These are phyloP conservation scores for Crithidia acanthocephali DNA, from an alignment of 208 protist species.

Conservation along the genomic window DNA sequence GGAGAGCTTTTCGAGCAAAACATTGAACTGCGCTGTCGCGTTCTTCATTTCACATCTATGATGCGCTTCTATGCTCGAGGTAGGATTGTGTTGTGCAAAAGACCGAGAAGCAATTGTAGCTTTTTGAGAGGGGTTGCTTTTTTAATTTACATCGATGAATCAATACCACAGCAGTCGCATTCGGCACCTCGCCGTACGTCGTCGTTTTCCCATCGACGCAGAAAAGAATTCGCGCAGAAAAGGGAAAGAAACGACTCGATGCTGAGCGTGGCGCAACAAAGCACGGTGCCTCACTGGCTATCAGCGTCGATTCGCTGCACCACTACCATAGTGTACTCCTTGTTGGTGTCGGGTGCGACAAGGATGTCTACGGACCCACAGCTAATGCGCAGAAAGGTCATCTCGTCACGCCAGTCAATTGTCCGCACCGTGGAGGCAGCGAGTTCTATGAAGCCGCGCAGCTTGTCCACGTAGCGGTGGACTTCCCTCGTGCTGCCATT, in stretches of 20 bases:
- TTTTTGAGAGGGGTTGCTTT: no score
- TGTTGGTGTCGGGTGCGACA: constrained; percentile 77
- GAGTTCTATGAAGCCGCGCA: constrained; percentile 70
- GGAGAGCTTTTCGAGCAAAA: no score
- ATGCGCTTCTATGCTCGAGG: no score
- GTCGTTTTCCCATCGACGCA: no score
- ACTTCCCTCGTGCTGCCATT: constrained; percentile 43
- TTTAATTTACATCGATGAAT: no score
- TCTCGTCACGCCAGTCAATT: constrained; percentile 76
- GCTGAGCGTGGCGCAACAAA: neutral
- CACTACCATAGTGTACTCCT: constrained; percentile 81
- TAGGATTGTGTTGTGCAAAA: no score
- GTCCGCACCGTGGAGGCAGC: constrained; percentile 77
- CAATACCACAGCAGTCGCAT: no score
- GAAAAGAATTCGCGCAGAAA: neutral
- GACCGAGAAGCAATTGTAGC: no score
- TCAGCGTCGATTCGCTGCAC: constrained; percentile 56
- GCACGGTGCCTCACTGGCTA: neutral
- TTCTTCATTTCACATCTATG: no score
- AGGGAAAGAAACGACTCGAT: neutral
- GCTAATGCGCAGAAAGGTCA: constrained; percentile 86
- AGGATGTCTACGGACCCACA: constrained; percentile 71
- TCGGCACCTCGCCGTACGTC: no score
- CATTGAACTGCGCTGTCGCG: no score
- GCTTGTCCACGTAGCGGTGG: constrained; percentile 61